phyloP scores from a whole-genome alignment of 305 asterid species.

The Rubia balearica region DNA sequence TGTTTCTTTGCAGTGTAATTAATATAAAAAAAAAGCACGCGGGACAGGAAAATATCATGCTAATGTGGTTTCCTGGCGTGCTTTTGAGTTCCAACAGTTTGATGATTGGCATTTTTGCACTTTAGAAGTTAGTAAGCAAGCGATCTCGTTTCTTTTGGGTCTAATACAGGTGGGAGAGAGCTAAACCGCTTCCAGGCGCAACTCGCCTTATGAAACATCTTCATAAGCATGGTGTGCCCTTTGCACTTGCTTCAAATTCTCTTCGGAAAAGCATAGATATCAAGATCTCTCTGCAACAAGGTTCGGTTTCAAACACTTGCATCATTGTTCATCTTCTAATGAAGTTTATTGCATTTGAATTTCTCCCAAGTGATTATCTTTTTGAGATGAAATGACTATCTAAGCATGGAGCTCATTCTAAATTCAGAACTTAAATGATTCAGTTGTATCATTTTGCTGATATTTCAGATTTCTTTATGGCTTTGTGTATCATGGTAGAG shows the following conservation, averaged over 20 bases:
- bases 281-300: constrained; percentile 54
- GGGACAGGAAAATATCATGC: too few relatives aligned
- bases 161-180: constrained; percentile 53
- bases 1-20: neutral
- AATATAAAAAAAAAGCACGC: neutral
- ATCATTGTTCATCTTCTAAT: neutral
- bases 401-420: neutral
- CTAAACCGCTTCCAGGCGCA: constrained; percentile 87
- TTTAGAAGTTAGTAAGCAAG: neutral
- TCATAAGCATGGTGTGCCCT: constrained; percentile 56
- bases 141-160: constrained; percentile 1
- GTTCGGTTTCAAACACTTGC: constrained; percentile 21
- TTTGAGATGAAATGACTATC: neutral
- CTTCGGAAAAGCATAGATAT: constrained; percentile 45
- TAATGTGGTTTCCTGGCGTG: too few relatives aligned
- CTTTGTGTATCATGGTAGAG: neutral
- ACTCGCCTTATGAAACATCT: constrained; percentile 76
- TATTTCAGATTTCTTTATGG: neutral
- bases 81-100: too few relatives aligned
- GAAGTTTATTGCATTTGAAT: too few relatives aligned
- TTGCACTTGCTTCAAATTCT: constrained; percentile 86
- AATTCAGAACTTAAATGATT: neutral
- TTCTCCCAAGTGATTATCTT: neutral
- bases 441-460: neutral
- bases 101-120: neutral